A percentile compares a stretch with the other conserved stretches of the same genome.
These are phyloP conservation scores for Orbilia javanica DNA, from an alignment of 2,329 filamentous ascomycete genomes.

Conservation along the genomic window DNA sequence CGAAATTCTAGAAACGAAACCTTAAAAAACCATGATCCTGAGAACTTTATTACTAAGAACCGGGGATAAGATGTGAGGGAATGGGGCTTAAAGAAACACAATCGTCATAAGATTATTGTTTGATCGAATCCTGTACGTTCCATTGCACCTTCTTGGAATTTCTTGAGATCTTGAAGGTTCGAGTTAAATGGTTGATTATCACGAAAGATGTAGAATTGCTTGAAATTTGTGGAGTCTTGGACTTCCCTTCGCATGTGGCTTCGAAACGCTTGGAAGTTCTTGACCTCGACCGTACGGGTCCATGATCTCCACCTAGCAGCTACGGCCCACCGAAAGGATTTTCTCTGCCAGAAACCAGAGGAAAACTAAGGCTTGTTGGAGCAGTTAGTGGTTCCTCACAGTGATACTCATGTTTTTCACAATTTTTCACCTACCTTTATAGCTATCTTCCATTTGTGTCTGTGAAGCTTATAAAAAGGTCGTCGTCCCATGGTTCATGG, in stretches of 20 bases:
- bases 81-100: no score
- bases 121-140: slow-evolving; percentile 18
- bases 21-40: background rate
- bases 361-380: background rate
- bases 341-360: no score
- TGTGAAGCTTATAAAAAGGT: no score
- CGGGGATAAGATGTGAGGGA: no score
- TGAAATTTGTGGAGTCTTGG: slow-evolving; percentile 9
- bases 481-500: background rate
- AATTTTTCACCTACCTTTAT: no score
- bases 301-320: background rate
- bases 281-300: background rate
- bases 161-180: no score
- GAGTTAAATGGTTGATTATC: background rate
- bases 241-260: slow-evolving; percentile 3
- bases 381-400: no score
- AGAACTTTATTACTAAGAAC: background rate
- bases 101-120: background rate
- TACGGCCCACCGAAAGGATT: slow-evolving; percentile 9
- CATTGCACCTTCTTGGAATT: slow-evolving; percentile 10
- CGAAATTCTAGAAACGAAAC: slow-evolving; percentile 15
- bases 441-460: no score
- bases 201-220: background rate
- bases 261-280: slow-evolving; percentile 17
- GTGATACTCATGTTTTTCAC: no score